Evolutionary conservation across 345 rosid genomes (phyloP).

Genomic region (Brassica carinata): DNA sequence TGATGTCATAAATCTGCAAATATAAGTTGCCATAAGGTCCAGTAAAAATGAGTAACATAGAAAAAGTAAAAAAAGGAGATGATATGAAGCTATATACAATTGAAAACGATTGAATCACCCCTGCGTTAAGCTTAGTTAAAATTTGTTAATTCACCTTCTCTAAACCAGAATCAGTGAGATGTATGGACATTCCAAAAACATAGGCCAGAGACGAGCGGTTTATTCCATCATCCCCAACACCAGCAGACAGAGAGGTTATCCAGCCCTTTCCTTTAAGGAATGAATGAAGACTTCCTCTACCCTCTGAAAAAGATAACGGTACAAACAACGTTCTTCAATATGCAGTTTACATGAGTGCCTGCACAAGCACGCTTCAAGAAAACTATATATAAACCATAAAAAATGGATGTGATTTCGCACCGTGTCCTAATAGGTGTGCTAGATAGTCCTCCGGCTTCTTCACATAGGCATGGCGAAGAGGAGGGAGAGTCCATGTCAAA

Average conservation of each 20-base stretch:
- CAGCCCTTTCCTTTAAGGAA: conserved; percentile 83
- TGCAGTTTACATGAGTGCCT: conserved; percentile 1
- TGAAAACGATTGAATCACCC: conserved; percentile 3
- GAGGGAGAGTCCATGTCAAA: conserved; percentile 87
- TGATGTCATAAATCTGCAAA: conserved; percentile 74
- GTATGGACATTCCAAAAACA: conserved; percentile 82
- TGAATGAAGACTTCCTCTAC: conserved; percentile 90
- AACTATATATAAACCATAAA: conserved; percentile 8
- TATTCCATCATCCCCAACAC: conserved; percentile 91
- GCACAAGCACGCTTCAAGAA: conserved; percentile 11
- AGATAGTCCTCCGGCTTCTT: conserved; percentile 96
- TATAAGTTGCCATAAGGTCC: conserved; percentile 1
- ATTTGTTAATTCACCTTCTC: conserved; percentile 55
- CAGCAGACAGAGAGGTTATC: conserved; percentile 88
- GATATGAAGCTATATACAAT: conserved; percentile 17
- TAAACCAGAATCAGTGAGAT: conserved; percentile 90
- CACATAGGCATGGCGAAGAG: conserved; percentile 80
- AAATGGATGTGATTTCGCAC: conserved; percentile 44
- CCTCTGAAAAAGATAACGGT: conserved; percentile 64
- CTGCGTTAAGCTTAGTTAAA: background rate
- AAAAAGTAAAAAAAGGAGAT: conserved; percentile 1
- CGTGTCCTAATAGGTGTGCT: conserved; percentile 94
- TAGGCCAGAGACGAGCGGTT: conserved; percentile 84
- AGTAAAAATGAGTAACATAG: conserved; percentile 17
- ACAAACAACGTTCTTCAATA: conserved; percentile 24